Conservation (phyloP, 2,329 filamentous ascomycete genomes). For the Penicillium sp. region DNA sequence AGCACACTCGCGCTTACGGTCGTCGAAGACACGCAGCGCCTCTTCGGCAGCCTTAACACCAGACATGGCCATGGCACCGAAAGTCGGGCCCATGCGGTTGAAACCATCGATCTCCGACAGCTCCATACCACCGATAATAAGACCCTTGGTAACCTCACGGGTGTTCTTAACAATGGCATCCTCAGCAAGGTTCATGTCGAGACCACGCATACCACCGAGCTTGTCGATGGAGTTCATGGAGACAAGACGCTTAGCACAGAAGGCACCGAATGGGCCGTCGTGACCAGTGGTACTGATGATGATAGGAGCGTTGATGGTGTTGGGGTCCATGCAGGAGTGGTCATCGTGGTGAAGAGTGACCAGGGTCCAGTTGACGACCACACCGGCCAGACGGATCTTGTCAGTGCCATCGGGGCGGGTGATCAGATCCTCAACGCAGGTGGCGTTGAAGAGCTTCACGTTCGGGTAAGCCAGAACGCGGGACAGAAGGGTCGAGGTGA, state of each 20-base stretch:
- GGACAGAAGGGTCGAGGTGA: conserved; percentile 83
- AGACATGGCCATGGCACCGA: conserved; percentile 83
- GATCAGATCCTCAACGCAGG: conserved; percentile 87
- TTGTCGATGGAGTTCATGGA: conserved; percentile 81
- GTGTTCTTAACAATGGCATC: conserved; percentile 93
- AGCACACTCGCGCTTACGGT: conserved; percentile 75
- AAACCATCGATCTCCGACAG: conserved; percentile 86
- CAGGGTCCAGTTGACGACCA: conserved; percentile 95
- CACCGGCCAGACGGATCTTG: conserved; percentile 73
- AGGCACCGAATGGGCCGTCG: conserved; percentile 87
- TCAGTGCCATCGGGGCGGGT: conserved; percentile 63
- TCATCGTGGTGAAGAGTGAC: conserved; percentile 85
- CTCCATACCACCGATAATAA: conserved; percentile 96
- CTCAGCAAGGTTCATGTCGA: conserved; percentile 90
- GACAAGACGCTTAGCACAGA: conserved; percentile 86
- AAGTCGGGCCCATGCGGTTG: conserved; percentile 87
- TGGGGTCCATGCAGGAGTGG: conserved; percentile 95
- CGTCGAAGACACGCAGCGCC: conserved; percentile 73
- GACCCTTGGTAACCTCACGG: conserved; percentile 79
- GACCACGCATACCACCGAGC: conserved; percentile 86
- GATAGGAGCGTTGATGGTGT: conserved; percentile 90
- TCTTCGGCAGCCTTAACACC: conserved; percentile 92
- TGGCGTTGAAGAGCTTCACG: conserved; percentile 95
- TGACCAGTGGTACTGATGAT: conserved; percentile 90
- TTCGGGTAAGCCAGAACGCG: conserved; percentile 84